Percentiles rank a stretch among this genome's conserved stretches.
phyloP scores from a whole-genome alignment of 2,329 filamentous ascomycete species.

The Neurospora sp. region DNA sequence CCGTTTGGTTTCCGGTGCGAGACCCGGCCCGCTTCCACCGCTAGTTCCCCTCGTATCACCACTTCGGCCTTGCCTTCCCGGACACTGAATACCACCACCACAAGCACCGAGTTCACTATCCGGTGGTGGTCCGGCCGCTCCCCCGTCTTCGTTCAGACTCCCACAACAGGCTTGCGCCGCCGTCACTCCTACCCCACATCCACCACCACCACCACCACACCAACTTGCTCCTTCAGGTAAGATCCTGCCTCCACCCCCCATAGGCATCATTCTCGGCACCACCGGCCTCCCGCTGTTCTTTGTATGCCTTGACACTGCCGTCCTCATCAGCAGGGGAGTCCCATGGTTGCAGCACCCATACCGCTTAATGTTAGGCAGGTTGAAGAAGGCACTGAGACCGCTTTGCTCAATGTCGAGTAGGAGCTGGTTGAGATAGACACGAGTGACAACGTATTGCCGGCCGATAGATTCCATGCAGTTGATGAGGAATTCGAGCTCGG shows the following conservation, averaged over 20 bases:
- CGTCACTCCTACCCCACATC: background rate
- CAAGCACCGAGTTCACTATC: background rate
- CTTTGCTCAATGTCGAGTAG: constrained; percentile 66
- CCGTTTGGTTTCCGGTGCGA: background rate
- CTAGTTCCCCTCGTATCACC: background rate
- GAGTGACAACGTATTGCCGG: constrained; percentile 63
- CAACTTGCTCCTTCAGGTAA: background rate
- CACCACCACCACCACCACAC: background rate
- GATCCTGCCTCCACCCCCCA: background rate
- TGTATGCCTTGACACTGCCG: constrained; percentile 31
- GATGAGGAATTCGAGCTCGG: constrained; percentile 63
- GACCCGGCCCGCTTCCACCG: background rate
- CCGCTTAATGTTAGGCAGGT: constrained; percentile 19
- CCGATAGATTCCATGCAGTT: constrained; percentile 70
- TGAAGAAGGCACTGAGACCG: constrained; percentile 22
- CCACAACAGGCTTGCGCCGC: background rate
- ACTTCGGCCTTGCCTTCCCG: background rate
- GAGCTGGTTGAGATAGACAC: constrained; percentile 76
- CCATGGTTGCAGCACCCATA: constrained; percentile 22
- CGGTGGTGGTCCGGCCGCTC: background rate
- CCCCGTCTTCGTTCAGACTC: background rate
- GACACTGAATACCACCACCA: background rate
- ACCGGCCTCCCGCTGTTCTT: background rate
- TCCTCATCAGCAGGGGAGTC: constrained; percentile 40
- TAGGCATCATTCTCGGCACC: background rate